Conservation (phyloP, 176 grass and related monocot species). For the Poa pratensis region DNA sequence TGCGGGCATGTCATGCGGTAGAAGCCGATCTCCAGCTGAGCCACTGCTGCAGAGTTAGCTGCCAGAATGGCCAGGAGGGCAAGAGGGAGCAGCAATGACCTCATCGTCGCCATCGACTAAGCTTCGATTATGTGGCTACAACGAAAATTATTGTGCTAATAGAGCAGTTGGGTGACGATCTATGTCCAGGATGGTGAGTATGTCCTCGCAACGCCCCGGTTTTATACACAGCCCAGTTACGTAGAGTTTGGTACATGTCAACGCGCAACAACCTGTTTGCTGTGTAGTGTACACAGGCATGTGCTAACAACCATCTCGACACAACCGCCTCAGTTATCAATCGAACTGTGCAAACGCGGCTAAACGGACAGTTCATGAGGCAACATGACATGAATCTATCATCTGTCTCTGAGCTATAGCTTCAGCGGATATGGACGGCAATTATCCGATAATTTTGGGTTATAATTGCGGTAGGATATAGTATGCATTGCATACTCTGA, state of each 20-base stretch:
- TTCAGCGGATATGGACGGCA: not conserved
- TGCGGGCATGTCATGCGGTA: conserved; percentile 70
- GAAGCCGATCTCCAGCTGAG: conserved; percentile 57
- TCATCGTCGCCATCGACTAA: not conserved
- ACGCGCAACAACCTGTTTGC: conserved; percentile 23
- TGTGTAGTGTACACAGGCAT: conserved; percentile 7
- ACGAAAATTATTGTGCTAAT: not conserved
- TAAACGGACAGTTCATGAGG: not conserved
- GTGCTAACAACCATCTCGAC: conserved; percentile 42
- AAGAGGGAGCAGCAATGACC: not conserved
- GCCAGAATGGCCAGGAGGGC: not conserved
- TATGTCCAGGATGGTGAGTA: not conserved
- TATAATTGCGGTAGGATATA: not conserved
- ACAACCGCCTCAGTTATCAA: not conserved
- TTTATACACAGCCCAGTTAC: conserved; percentile 27
- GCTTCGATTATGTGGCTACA: not conserved
- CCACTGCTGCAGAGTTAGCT: not conserved
- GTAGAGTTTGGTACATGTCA: not conserved
- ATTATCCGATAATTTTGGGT: not conserved
- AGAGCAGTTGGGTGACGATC: no score
- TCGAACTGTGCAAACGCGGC: not conserved
- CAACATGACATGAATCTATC: not conserved
- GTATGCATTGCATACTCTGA: not conserved
- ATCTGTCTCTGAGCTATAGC: not conserved
- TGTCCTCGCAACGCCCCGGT: not conserved